Base-by-base conservation (phyloP, 495 filamentous ascomycete genomes). In the Penicillium lagena region DNA sequence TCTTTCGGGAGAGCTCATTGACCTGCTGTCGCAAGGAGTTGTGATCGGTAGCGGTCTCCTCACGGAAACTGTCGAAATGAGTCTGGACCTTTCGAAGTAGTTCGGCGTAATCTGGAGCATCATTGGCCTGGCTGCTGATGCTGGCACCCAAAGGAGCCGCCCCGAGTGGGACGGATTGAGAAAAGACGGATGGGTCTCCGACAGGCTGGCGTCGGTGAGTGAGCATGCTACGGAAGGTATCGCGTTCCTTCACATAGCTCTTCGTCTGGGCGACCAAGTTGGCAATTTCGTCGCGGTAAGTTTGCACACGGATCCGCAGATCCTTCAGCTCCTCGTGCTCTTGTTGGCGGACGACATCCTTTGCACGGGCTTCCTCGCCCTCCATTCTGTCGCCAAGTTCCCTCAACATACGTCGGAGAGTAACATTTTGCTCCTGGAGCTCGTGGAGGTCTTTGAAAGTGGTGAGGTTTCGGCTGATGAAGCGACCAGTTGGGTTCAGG, bases 141-240 rank as follows among this genome's bases (percentile, higher is more conserved):
- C 68, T 55, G 6, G 68, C 72, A 27, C 58, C 64, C 3, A 70
- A 64, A 17, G 64, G 70, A 15, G 63, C 62, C 30, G 68, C 62
- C 28, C 69, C 71, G 30, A 73, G 58, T 2, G 68, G 69, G 12
- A 80, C 64, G 28, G 84, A 85, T 34, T 82, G 77, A 12, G 81
- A 86, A 47, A 93, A 80, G 3, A 77, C 70, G 17, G 78, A 82
- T 14, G 71, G 69, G 39, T 93, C 86, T 4, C 63, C 63, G 7
- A 76, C 65, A 12, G 71, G 70, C 51, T 89, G 84, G 9, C 82
- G 83, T 46, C 81, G 75, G 45, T 85, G 78, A 46, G 88, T 81
- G 11, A 96, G 78, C 80, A 96, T 93, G 34, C 89, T 87, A 28
- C 89, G 80, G 82, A 95, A 96, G 77, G 95, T 96, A 55, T 99